Evolutionary conservation across 2,329 filamentous ascomycete genomes (phyloP).

Genomic region (Sporothrix globosa): DNA sequence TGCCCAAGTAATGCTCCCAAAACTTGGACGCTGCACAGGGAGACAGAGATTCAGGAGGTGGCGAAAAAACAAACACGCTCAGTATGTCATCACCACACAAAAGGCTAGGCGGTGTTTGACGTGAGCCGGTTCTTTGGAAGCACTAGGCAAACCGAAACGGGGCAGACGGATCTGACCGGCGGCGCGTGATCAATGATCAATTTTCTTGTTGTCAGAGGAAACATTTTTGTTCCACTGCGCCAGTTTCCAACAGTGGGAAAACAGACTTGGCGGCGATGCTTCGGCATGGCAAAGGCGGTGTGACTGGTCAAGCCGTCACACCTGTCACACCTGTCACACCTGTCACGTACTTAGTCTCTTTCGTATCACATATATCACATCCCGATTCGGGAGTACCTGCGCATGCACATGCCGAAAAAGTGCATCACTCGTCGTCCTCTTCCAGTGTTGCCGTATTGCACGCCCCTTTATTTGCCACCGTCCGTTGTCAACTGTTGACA

Average conservation of each 20-base stretch:
- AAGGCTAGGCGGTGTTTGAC: conserved; percentile 6
- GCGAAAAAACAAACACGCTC: neutral
- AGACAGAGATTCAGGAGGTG: neutral
- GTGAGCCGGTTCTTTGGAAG: neutral
- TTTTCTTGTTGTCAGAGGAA: too few relatives aligned
- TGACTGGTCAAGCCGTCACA: neutral
- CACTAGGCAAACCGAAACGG: too few relatives aligned
- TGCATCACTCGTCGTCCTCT: neutral
- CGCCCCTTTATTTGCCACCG: conserved; percentile 5
- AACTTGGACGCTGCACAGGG: neutral
- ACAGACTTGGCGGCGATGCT: neutral
- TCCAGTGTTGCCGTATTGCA: neutral
- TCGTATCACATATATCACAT: neutral
- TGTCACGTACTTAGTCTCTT: too few relatives aligned
- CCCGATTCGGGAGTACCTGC: neutral
- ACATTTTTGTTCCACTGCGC: too few relatives aligned
- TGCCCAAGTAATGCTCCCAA: neutral
- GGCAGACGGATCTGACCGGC: neutral
- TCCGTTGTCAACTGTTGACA: neutral
- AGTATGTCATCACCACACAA: conserved; percentile 1
- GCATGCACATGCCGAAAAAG: neutral
- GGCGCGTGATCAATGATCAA: conserved; percentile 10
- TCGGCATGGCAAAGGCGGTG: neutral
- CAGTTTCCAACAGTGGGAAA: neutral
- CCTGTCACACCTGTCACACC: neutral